Conservation (phyloP, 441 rosid genomes). For the Euphorbia schlechtendalii region DNA sequence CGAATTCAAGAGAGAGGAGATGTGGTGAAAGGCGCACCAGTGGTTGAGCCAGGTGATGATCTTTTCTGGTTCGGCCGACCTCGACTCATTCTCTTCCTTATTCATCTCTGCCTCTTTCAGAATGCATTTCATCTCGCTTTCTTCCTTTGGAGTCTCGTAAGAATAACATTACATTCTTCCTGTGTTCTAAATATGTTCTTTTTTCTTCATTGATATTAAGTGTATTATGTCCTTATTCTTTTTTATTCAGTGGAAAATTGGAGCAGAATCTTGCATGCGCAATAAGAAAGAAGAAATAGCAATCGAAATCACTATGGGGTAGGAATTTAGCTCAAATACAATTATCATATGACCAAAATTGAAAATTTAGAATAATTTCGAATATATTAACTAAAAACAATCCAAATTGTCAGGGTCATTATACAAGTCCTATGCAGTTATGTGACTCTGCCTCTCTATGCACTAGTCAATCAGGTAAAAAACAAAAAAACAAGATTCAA, state of each 20-base stretch:
- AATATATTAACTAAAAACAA: constrained; percentile 1
- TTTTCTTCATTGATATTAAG: no score
- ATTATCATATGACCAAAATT: no score
- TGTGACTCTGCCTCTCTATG: constrained; percentile 88
- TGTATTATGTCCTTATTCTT: not conserved
- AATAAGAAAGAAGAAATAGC: constrained; percentile 37
- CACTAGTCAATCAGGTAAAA: constrained; percentile 82
- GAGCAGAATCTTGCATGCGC: constrained; percentile 56
- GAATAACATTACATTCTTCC: constrained; percentile 24
- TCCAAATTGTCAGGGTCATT: constrained; percentile 45
- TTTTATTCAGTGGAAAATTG: constrained; percentile 48
- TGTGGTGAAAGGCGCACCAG: constrained; percentile 86
- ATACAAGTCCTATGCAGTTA: constrained; percentile 87
- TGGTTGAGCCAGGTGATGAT: constrained; percentile 81
- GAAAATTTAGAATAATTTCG: not conserved
- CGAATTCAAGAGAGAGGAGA: constrained; percentile 76
- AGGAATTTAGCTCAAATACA: constrained; percentile 2
- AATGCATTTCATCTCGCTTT: constrained; percentile 90
- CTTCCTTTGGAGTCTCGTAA: constrained; percentile 67
- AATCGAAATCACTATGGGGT: constrained; percentile 83
- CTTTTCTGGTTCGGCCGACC: constrained; percentile 97
- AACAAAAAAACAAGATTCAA: no score
- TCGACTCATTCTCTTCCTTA: constrained; percentile 69
- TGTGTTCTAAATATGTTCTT: no score
- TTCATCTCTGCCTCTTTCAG: constrained; percentile 84